Evolutionary conservation across 495 filamentous ascomycete genomes (phyloP), one percentile per base, ranked within the genome.

Genomic region (Xylaria bambusicola): DNA sequence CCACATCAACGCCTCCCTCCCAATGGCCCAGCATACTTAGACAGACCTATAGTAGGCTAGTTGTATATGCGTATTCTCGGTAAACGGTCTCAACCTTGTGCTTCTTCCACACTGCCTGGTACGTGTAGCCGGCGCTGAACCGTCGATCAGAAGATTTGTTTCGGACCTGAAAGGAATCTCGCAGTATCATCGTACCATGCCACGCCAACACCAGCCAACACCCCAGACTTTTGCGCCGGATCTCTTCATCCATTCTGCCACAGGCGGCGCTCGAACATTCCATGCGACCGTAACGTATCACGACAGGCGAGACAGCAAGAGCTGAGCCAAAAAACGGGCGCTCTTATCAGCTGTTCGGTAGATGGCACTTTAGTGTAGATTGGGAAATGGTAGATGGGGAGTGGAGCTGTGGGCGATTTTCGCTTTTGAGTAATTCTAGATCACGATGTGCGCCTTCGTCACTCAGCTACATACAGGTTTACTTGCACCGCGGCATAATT

Each of bases 271-370:
- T 33, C 5, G 29, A 10, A 15, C 36, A 38, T 9, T 38, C 36
- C 13, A 38, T 38, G 52, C 36, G 52, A 54, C 40, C n/a, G 52
- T 41, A 54, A 42, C 52, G 52, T 54, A 44, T 44, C 52, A 54
- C 52, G 38, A 44, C 52, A 54, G n/a, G 38, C 13, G 24, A 53
- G 38, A 54, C 21, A 31, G 23, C 21, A n/a, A 31, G 52, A 54
- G 52, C 52, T 54, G 52, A 44, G 52, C 52, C 4, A 5, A 54
- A 5, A 54, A 36, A 33, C 17, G 38, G 52, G 38, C 38, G 26
- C 52, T 54, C 17, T n/a, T 33, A 8, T 33, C 24, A 54, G 52
- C 38, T 54, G 38, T 54, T n/a, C 23, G 10, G 10, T 10, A 33
- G 41, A 38, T 3, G 13, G 15, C 12, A 38, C 31, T 33, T 5